These are phyloP conservation scores for Tricholoma matsutake DNA, from an alignment of 768 basidiomycete genomes.

Conservation along the genomic window DNA sequence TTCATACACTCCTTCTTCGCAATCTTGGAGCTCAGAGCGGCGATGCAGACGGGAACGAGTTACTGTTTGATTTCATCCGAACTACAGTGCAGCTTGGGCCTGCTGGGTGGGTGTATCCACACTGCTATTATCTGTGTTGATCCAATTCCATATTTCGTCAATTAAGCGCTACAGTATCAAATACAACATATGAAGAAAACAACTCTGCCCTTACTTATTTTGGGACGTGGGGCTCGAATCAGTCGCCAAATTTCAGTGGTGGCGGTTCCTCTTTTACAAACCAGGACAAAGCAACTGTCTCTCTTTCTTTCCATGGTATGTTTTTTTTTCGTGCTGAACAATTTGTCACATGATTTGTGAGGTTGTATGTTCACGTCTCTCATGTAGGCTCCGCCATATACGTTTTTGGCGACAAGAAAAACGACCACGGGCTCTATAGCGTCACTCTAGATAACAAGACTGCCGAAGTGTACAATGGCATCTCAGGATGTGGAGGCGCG, in stretches of 20 bases:
- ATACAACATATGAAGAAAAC: slow-evolving; percentile 41
- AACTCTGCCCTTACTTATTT: slow-evolving; percentile 35
- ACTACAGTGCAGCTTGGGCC: slow-evolving; percentile 43
- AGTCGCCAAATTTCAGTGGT: slow-evolving; percentile 41
- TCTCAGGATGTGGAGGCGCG: slow-evolving; percentile 45
- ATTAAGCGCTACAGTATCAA: slow-evolving; percentile 37
- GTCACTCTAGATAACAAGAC: slow-evolving; percentile 36
- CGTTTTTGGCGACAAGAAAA: slow-evolving; percentile 48
- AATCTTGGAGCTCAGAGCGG: slow-evolving; percentile 36
- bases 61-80: slow-evolving; percentile 42
- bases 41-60: slow-evolving; percentile 34
- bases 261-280: slow-evolving; percentile 43
- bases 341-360: neutral
- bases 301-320: slow-evolving; percentile 40
- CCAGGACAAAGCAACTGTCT: slow-evolving; percentile 36
- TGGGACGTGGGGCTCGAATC: slow-evolving; percentile 42
- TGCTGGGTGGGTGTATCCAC: slow-evolving; percentile 30
- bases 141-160: neutral
- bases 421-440: slow-evolving; percentile 44
- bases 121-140: neutral
- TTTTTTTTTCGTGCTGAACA: no score
- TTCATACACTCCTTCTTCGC: slow-evolving; percentile 36
- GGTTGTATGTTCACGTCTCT: neutral
- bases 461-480: slow-evolving; percentile 33
- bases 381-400: slow-evolving; percentile 40